Base-by-base conservation (phyloP, 129 eudicot genomes). In the Tagetes patula region DNA sequence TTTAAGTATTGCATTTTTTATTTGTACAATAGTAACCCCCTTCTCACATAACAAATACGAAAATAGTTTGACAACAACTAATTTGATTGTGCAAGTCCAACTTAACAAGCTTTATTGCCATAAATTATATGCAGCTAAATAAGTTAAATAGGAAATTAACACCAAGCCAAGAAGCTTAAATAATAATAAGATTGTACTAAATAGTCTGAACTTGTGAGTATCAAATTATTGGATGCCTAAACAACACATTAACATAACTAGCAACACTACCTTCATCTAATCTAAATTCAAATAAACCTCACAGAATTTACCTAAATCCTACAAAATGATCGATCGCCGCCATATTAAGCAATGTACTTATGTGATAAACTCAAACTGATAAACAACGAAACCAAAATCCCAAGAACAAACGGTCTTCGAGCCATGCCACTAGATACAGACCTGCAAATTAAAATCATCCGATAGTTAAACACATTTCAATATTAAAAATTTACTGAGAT, bases 361-460 rank as follows among this genome's bases (percentile, higher is more conserved):
- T 62, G 54, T 3, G 58, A 70, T n/a, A 77, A 77, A 66, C 69
- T 53, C 54, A 78, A 43, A 54, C 77, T 65, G 67, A 83, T 79
- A 40, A 79, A 48, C 75, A 83, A 8, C 30, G 81, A 69, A 75
- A 79, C 71, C 75, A 78, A 20, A 47, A 83, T 42, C 70, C 71
- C 63, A 75, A 70, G 45, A 7, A 83, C 53, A 40, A 33, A 45
- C 8, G 83, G 81, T 69, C 62, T 70, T 64, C 41, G 14, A 64
- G 41, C 41, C 12, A 31, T n/a, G 58, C 83, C 81, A 65, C 71
- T 72, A 38, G 86, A 82, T 30, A 70, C 47, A 9, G 86, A 74
- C 74, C 86, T 82, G 79, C 71, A 78, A 12, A 52, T 39, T 31
- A 50, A 13, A 60, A 53, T 50, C 41, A 42, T 40, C 74, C 65